Conservation (phyloP, 2,329 filamentous ascomycete genomes). For the Incumbomyces delicatus region DNA sequence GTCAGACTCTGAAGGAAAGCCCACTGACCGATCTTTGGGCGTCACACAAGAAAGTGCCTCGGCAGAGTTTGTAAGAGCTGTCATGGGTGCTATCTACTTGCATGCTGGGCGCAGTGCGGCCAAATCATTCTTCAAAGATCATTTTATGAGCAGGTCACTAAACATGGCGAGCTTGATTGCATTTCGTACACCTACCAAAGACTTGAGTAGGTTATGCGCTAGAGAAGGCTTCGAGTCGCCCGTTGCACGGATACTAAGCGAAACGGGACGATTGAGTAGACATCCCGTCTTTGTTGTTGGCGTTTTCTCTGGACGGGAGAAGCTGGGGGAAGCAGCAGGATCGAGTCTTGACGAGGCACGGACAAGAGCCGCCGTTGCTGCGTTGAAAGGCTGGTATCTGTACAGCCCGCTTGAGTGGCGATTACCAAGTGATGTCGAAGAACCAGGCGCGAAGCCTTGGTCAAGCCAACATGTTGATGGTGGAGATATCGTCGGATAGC, state of each 20-base stretch:
- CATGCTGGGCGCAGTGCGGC: slow-evolving; percentile 71
- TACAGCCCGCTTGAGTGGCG: slow-evolving; percentile 67
- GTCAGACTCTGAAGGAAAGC: slow-evolving; percentile 17
- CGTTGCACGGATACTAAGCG: slow-evolving; percentile 75
- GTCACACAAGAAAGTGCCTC: slow-evolving; percentile 51
- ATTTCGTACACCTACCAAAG: slow-evolving; percentile 74
- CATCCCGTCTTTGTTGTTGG: slow-evolving; percentile 90
- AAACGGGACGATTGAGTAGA: slow-evolving; percentile 76
- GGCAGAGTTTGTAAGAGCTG: slow-evolving; percentile 68
- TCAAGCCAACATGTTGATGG: slow-evolving; percentile 59
- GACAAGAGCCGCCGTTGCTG: slow-evolving; percentile 68
- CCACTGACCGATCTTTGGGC: slow-evolving; percentile 18
- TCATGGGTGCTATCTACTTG: slow-evolving; percentile 76
- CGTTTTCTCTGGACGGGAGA: slow-evolving; percentile 82
- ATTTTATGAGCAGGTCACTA: slow-evolving; percentile 72
- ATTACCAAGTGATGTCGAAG: slow-evolving; percentile 61
- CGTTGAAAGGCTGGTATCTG: slow-evolving; percentile 90
- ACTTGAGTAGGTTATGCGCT: slow-evolving; percentile 72
- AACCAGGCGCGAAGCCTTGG: slow-evolving; percentile 53
- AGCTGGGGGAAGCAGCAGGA: slow-evolving; percentile 83
- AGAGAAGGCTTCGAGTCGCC: slow-evolving; percentile 83
- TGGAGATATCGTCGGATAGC: slow-evolving; percentile 55
- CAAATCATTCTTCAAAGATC: slow-evolving; percentile 71
- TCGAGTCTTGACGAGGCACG: slow-evolving; percentile 68
- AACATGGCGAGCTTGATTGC: slow-evolving; percentile 69